Conservation (phyloP, 2,329 filamentous ascomycete genomes). For the Pochonia chlamydosporia region DNA sequence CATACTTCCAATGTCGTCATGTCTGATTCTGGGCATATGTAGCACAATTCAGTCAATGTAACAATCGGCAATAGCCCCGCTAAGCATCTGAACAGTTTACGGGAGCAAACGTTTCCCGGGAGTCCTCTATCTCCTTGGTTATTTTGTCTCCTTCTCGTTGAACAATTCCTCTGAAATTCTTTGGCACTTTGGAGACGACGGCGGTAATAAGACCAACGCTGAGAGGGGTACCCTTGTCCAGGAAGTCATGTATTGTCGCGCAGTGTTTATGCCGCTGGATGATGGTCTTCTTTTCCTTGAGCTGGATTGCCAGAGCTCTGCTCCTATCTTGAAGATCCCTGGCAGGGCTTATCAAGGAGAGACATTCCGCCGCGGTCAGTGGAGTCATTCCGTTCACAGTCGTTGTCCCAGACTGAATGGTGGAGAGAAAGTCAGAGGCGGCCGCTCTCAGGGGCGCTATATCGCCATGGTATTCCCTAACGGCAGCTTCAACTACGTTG, state of each 20-base stretch:
- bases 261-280: constrained; percentile 9
- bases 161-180: background rate
- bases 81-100: background rate
- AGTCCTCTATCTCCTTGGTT: background rate
- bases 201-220: background rate
- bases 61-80: too few species aligned
- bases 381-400: constrained; percentile 8
- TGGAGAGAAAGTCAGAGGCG: constrained; percentile 5
- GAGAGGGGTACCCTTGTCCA: background rate
- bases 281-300: constrained; percentile 3
- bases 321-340: constrained; percentile 8
- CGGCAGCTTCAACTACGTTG: constrained; percentile 3
- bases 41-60: too few species aligned
- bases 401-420: constrained; percentile 8
- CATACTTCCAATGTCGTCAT: too few species aligned
- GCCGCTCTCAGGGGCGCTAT: constrained; percentile 2
- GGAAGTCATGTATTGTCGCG: constrained; percentile 1
- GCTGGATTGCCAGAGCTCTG: constrained; percentile 3
- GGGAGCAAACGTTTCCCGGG: background rate
- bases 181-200: background rate
- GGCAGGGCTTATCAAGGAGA: constrained; percentile 7
- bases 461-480: constrained; percentile 9
- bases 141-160: background rate
- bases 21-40: too few species aligned
- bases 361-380: constrained; percentile 7